phyloP scores from a whole-genome alignment of 352 stramenopile genomes.

The Aphanomyces astaci region DNA sequence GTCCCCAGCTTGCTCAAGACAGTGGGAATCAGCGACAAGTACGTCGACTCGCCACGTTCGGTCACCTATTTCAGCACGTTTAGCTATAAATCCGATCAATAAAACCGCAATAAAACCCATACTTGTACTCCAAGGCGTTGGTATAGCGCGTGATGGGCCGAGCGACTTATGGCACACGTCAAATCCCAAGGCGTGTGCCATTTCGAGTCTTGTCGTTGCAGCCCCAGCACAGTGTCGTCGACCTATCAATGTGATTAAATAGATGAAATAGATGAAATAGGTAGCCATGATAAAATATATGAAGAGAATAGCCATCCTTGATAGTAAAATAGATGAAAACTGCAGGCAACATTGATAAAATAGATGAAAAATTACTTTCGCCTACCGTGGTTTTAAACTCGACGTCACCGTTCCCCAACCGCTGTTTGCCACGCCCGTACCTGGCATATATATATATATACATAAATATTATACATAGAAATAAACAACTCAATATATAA shows the following conservation, averaged over 20 bases:
- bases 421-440: slow-evolving; percentile 64
- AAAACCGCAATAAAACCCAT: too few relatives aligned
- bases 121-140: slow-evolving; percentile 43
- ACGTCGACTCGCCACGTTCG: slow-evolving; percentile 72
- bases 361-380: too few relatives aligned
- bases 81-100: too few relatives aligned
- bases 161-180: slow-evolving; percentile 62
- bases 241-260: slow-evolving; percentile 24
- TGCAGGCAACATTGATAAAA: not conserved
- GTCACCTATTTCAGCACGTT: too few relatives aligned
- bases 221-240: slow-evolving; percentile 55
- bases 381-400: slow-evolving; percentile 41
- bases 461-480: too few relatives aligned
- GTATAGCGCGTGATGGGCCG: slow-evolving; percentile 59
- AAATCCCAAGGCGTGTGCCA: slow-evolving; percentile 35
- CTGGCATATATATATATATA: not conserved
- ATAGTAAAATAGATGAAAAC: not conserved
- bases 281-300: too few relatives aligned
- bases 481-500: too few relatives aligned
- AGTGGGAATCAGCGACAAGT: slow-evolving; percentile 45
- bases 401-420: slow-evolving; percentile 29
- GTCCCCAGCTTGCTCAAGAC: slow-evolving; percentile 42
- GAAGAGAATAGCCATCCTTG: too few relatives aligned
- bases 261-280: too few relatives aligned
- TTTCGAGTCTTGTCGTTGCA: slow-evolving; percentile 35